phyloP scores from a whole-genome alignment of 2,329 filamentous ascomycete species.

The Exophiala mesophila region DNA sequence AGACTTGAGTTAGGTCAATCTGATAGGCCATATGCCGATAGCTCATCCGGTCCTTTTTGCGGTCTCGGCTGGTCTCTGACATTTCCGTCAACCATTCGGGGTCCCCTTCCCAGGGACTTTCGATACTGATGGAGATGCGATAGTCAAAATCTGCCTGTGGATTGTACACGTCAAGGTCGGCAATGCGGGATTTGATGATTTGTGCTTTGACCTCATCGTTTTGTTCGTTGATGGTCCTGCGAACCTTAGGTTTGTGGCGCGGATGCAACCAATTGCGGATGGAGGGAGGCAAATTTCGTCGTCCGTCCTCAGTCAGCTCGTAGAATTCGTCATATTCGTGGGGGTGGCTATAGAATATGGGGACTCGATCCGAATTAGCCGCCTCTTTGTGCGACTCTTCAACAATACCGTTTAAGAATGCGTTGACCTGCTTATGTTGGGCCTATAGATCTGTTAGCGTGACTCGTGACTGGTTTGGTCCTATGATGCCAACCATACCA shows the following conservation, averaged over 20 bases:
- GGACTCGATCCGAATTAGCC: slow-evolving; percentile 49
- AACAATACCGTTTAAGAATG: slow-evolving; percentile 70
- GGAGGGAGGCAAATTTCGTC: slow-evolving; percentile 59
- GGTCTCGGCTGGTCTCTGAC: slow-evolving; percentile 49
- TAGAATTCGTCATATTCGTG: slow-evolving; percentile 80
- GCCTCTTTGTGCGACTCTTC: slow-evolving; percentile 38
- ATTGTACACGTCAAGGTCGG: slow-evolving; percentile 80
- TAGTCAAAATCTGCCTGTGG: slow-evolving; percentile 77
- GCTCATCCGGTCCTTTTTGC: slow-evolving; percentile 84
- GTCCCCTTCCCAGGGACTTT: slow-evolving; percentile 77
- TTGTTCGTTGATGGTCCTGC: slow-evolving; percentile 60
- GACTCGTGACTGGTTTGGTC: neutral
- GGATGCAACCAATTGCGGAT: slow-evolving; percentile 58
- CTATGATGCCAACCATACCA: slow-evolving; percentile 54
- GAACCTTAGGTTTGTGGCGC: slow-evolving; percentile 58
- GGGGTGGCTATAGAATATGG: slow-evolving; percentile 74
- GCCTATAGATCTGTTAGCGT: slow-evolving; percentile 41
- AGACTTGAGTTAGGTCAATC: slow-evolving; percentile 89
- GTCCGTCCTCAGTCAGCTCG: slow-evolving; percentile 59
- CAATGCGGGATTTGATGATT: slow-evolving; percentile 87
- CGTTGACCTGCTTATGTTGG: slow-evolving; percentile 79
- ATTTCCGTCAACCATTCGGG: slow-evolving; percentile 49
- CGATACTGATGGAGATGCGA: slow-evolving; percentile 88
- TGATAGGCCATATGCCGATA: slow-evolving; percentile 86
- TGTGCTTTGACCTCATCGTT: slow-evolving; percentile 66